Percentiles rank a stretch among this genome's conserved stretches.
These are phyloP conservation scores for Datisca glomerata DNA, from an alignment of 306 rosid species.

Conservation along the genomic window DNA sequence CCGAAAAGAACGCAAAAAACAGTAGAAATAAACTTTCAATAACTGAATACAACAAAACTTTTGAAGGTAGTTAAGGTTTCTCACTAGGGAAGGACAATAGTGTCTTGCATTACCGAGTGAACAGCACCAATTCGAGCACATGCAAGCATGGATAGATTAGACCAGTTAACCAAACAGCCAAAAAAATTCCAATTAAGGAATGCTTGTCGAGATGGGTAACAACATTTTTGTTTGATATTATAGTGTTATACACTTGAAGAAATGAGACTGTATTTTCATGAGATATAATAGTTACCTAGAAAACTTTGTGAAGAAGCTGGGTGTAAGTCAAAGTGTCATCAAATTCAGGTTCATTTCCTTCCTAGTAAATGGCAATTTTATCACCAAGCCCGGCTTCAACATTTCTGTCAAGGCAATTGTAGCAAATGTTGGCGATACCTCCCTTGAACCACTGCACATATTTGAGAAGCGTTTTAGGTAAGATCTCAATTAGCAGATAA, in stretches of 20 bases:
- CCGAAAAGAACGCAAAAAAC: conserved; percentile 36
- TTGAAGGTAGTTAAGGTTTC: conserved; percentile 8
- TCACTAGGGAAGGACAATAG: conserved; percentile 5
- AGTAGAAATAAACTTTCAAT: conserved; percentile 12
- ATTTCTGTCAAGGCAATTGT: conserved; percentile 76
- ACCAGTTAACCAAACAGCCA: conserved; percentile 8
- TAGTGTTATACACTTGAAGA: not conserved
- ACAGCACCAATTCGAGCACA: conserved; percentile 98
- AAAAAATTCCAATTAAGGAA: no score
- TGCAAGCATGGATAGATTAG: conserved; percentile 62
- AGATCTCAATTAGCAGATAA: no score
- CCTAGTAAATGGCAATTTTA: conserved; percentile 74
- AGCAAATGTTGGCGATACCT: conserved; percentile 71
- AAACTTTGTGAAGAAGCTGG: conserved; percentile 70
- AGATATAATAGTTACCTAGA: conserved; percentile 56
- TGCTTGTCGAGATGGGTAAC: no score
- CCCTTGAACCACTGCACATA: conserved; percentile 75
- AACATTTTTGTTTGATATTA: no score
- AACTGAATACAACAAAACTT: not conserved
- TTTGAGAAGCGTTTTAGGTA: not conserved
- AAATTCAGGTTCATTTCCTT: conserved; percentile 66
- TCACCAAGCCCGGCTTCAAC: conserved; percentile 80
- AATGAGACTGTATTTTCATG: conserved; percentile 2
- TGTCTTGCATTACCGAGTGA: conserved; percentile 59
- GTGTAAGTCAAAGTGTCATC: conserved; percentile 71